Evolutionary conservation across 805 yeast genomes (phyloP).

Genomic region (Sugiyamaella valdiviana): DNA sequence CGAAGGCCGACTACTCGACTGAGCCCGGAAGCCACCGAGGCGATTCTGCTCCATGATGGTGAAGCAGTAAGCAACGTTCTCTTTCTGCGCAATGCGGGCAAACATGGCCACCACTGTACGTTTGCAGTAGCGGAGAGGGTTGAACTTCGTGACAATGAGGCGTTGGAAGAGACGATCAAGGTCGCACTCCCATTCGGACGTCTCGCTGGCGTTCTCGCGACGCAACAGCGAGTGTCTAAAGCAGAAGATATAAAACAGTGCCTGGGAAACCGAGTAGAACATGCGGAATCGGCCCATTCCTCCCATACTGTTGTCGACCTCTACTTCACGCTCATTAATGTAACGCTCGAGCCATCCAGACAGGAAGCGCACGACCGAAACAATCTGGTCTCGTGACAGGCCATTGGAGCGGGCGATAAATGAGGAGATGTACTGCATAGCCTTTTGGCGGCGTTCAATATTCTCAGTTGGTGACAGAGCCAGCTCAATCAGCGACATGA

Average conservation of each 20-base stretch:
- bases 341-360: conserved; percentile 79
- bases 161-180: conserved; percentile 84
- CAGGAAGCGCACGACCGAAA: conserved; percentile 75
- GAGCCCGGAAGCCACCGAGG: conserved; percentile 39
- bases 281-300: conserved; percentile 91
- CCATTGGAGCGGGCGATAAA: conserved; percentile 81
- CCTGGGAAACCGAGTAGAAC: conserved; percentile 87
- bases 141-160: conserved; percentile 78
- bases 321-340: conserved; percentile 77
- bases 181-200: conserved; percentile 61
- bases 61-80: conserved; percentile 87
- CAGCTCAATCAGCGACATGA: conserved; percentile 74
- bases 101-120: conserved; percentile 90
- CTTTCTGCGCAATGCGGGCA: conserved; percentile 85
- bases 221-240: conserved; percentile 64
- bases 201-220: conserved; percentile 25
- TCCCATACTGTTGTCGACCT: conserved; percentile 54
- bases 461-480: conserved; percentile 67
- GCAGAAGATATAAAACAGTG: conserved; percentile 84
- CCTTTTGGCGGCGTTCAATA: conserved; percentile 71
- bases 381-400: conserved; percentile 63
- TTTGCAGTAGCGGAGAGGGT: conserved; percentile 88
- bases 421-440: conserved; percentile 87
- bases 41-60: conserved; percentile 88
- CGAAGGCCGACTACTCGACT: conserved; percentile 4